Conservation (phyloP, 129 eudicot genomes). For the Rutidosis leptorrhynchoides region DNA sequence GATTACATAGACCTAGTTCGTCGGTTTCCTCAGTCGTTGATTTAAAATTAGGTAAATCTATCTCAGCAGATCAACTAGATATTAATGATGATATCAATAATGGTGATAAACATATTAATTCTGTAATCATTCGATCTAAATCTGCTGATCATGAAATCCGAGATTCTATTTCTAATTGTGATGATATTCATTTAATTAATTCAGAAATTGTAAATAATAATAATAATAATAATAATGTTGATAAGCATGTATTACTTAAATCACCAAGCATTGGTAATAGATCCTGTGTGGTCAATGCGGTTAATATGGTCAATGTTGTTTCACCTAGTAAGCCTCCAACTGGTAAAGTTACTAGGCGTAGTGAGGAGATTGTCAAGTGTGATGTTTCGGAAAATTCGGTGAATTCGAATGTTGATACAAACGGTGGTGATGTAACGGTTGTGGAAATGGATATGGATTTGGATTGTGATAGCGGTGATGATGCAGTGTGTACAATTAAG, state of each 20-base stretch:
- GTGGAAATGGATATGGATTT: conserved; percentile 10
- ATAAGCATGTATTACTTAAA: conserved; percentile 29
- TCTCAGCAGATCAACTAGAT: conserved; percentile 40
- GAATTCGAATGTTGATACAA: conserved; percentile 26
- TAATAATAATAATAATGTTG: conserved; percentile 36
- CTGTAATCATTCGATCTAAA: conserved; percentile 51
- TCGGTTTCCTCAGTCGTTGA: conserved; percentile 17
- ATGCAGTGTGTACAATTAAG: conserved; percentile 61
- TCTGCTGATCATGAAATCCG: conserved; percentile 46
- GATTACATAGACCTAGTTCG: conserved; percentile 42
- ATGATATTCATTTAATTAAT: conserved; percentile 40
- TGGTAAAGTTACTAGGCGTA: conserved; percentile 41
- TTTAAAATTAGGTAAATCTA: conserved; percentile 38
- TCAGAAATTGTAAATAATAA: conserved; percentile 46
- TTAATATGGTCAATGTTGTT: conserved; percentile 24
- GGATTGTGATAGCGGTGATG: conserved; percentile 32
- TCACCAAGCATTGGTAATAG: conserved; percentile 34
- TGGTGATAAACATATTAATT: conserved; percentile 5
- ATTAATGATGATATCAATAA: conserved; percentile 12
- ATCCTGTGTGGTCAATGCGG: conserved; percentile 5
- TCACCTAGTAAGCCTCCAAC: conserved; percentile 65
- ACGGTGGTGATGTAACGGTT: conserved; percentile 22
- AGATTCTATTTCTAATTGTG: conserved; percentile 23
- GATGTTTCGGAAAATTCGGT: conserved; percentile 12
- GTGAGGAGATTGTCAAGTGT: conserved; percentile 36